Conservation (phyloP, 2,329 filamentous ascomycete genomes). For the Chrysoporthe cubensis region DNA sequence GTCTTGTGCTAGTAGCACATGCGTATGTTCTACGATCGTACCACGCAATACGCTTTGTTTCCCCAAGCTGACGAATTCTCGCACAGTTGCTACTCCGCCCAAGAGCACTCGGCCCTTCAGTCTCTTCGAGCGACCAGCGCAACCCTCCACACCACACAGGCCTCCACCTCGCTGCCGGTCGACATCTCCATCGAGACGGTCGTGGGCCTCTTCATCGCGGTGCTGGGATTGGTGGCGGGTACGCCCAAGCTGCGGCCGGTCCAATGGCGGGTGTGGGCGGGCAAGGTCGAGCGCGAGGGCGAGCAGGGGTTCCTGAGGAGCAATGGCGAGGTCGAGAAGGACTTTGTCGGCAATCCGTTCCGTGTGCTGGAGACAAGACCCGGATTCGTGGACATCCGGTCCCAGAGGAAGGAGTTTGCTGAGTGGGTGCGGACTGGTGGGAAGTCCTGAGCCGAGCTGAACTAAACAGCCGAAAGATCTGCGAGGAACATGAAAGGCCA, state of each 20-base stretch:
- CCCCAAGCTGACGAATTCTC: conserved; percentile 28
- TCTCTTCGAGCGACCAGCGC: conserved; percentile 56
- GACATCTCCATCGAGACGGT: conserved; percentile 91
- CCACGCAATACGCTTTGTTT: conserved; percentile 14
- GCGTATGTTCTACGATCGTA: conserved; percentile 65
- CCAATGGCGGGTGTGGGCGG: conserved; percentile 79
- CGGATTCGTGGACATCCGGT: conserved; percentile 87
- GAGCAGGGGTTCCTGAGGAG: conserved; percentile 59
- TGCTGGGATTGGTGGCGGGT: conserved; percentile 77
- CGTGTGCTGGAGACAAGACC: conserved; percentile 75
- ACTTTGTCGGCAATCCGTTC: conserved; percentile 79
- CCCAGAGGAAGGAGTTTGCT: conserved; percentile 76
- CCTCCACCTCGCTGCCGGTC: conserved; percentile 65
- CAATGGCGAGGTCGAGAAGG: conserved; percentile 69
- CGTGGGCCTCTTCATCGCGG: conserved; percentile 77
- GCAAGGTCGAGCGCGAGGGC: conserved; percentile 80
- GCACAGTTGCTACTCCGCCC: conserved; percentile 88
- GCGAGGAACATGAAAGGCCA: not conserved
- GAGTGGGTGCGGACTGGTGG: conserved; percentile 65
- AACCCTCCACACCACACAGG: conserved; percentile 47
- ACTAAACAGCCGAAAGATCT: not conserved
- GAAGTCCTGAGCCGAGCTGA: conserved; percentile 22
- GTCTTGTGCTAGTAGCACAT: conserved; percentile 79
- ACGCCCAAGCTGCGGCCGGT: conserved; percentile 83
- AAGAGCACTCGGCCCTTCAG: conserved; percentile 83